A percentile compares a stretch with the other conserved stretches of the same genome.
Evolutionary conservation across 2,329 filamentous ascomycete genomes (phyloP).

Genomic region (Monosporascus ibericus): DNA sequence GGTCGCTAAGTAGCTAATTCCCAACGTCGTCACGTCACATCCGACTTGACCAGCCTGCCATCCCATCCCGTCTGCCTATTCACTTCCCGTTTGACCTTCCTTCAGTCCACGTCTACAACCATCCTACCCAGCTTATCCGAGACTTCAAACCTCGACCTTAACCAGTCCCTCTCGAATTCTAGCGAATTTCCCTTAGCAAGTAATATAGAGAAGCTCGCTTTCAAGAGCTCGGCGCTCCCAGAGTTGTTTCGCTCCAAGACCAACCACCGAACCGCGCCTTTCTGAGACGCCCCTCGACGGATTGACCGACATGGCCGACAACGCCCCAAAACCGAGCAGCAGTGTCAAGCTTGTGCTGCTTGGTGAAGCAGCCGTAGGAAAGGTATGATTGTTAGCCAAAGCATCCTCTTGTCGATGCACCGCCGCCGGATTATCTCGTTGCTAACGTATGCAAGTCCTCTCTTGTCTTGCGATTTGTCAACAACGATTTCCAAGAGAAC

Average conservation of each 20-base stretch:
- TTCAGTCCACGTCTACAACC: too few relatives aligned
- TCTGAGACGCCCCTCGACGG: background rate
- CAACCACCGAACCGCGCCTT: background rate
- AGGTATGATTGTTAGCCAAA: slow-evolving; percentile 50
- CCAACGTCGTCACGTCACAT: too few relatives aligned
- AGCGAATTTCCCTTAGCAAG: too few relatives aligned
- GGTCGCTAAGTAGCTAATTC: too few relatives aligned
- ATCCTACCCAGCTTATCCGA: too few relatives aligned
- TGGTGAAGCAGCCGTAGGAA: slow-evolving; percentile 95
- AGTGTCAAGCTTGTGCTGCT: slow-evolving; percentile 99
- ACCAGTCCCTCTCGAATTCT: too few relatives aligned
- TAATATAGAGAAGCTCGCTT: background rate
- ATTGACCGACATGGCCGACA: slow-evolving; percentile 58
- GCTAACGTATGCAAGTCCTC: slow-evolving; percentile 59
- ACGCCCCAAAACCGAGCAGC: slow-evolving; percentile 89
- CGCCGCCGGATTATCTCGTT: background rate
- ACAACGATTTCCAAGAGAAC: slow-evolving; percentile 99
- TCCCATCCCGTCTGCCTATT: too few relatives aligned
- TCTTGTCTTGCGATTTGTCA: slow-evolving; percentile 94
- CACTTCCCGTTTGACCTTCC: too few relatives aligned
- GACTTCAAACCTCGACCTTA: too few relatives aligned
- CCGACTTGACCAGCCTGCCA: too few relatives aligned
- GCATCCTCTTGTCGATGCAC: background rate
- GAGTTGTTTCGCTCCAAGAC: background rate
- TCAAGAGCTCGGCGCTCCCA: background rate